Evolutionary conservation across 2,329 filamentous ascomycete genomes (phyloP).

Genomic region (Aspergillus sp.): DNA sequence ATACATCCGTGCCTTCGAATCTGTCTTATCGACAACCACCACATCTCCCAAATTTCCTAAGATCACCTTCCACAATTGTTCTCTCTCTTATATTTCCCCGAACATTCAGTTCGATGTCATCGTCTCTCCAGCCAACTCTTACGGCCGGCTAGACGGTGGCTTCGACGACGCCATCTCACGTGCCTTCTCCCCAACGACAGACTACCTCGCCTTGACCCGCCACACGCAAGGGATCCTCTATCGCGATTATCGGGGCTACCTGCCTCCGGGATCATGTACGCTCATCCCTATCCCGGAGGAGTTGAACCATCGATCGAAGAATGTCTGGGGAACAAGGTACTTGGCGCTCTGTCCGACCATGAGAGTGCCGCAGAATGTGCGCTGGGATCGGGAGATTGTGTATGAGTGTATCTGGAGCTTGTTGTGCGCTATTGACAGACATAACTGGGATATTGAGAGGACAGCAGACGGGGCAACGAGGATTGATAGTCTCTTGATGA

Average conservation of each 20-base stretch:
- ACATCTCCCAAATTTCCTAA: constrained; percentile 27
- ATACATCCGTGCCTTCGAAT: constrained; percentile 45
- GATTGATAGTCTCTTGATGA: constrained; percentile 53
- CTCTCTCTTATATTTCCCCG: constrained; percentile 42
- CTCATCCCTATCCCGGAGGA: constrained; percentile 48
- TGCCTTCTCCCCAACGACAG: constrained; percentile 45
- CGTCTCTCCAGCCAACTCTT: constrained; percentile 59
- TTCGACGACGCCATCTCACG: constrained; percentile 59
- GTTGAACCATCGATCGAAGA: constrained; percentile 35
- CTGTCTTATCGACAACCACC: constrained; percentile 33
- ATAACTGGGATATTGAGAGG: constrained; percentile 41
- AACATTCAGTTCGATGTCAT: constrained; percentile 49
- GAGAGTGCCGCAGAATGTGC: constrained; percentile 47
- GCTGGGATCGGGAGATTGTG: constrained; percentile 56
- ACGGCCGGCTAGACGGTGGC: constrained; percentile 55
- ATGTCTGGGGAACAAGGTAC: constrained; percentile 46
- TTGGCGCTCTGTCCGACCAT: constrained; percentile 58
- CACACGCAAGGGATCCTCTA: constrained; percentile 51
- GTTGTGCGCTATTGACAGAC: constrained; percentile 51
- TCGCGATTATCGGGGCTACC: constrained; percentile 51
- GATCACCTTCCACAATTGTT: constrained; percentile 34
- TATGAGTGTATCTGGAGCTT: constrained; percentile 58
- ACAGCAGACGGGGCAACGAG: constrained; percentile 15
- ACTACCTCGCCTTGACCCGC: constrained; percentile 52
- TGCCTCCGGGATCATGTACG: constrained; percentile 54